Conservation (phyloP, 306 rosid species). For the Ochetophila trinervis region DNA sequence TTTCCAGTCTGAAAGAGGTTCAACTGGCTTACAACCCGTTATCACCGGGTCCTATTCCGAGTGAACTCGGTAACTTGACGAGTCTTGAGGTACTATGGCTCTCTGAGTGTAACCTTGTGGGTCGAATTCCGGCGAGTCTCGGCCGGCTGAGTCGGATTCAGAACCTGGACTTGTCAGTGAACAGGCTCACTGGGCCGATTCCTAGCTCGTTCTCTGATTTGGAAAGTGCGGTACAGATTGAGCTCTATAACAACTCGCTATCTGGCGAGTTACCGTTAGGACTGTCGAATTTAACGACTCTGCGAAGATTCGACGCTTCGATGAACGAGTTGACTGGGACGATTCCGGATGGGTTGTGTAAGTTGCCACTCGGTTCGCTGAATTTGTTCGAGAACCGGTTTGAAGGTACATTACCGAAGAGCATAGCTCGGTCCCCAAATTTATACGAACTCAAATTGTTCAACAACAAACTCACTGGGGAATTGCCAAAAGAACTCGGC, state of each 20-base stretch:
- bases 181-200: slow-evolving; percentile 48
- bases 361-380: slow-evolving; percentile 49
- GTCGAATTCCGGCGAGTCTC: slow-evolving; percentile 49
- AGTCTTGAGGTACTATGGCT: slow-evolving; percentile 55
- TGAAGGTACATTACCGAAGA: slow-evolving; percentile 57
- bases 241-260: slow-evolving; percentile 51
- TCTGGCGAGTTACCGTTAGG: slow-evolving; percentile 61
- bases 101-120: slow-evolving; percentile 36
- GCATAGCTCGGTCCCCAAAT: slow-evolving; percentile 36
- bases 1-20: slow-evolving; percentile 46
- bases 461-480: slow-evolving; percentile 57
- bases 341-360: slow-evolving; percentile 50
- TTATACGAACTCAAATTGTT: slow-evolving; percentile 51
- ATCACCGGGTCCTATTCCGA: slow-evolving; percentile 37
- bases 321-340: slow-evolving; percentile 54
- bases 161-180: slow-evolving; percentile 55
- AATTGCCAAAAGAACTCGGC: slow-evolving; percentile 54
- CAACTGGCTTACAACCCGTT: slow-evolving; percentile 54
- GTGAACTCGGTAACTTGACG: slow-evolving; percentile 47
- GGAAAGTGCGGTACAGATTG: slow-evolving; percentile 47
- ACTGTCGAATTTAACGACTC: slow-evolving; percentile 34
- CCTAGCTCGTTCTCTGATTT: slow-evolving; percentile 39
- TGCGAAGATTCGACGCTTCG: slow-evolving; percentile 59
- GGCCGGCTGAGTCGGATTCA: slow-evolving; percentile 31
- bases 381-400: slow-evolving; percentile 40